These are phyloP conservation scores for Exobasidium cylindrosporum DNA, from an alignment of 1,284 basidiomycete genomes.

Conservation along the genomic window DNA sequence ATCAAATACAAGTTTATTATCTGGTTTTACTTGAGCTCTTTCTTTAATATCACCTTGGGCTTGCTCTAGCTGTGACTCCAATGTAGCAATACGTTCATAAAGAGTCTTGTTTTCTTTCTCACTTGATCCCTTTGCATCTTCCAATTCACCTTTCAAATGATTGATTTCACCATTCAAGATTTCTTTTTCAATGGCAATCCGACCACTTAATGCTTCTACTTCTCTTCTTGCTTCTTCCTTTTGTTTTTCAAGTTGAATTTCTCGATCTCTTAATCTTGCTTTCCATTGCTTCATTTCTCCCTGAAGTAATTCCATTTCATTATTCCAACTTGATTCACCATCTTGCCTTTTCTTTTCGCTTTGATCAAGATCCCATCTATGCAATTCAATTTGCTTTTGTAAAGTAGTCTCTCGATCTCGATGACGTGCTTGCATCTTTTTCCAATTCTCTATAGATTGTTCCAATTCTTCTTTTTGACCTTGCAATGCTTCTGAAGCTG, in stretches of 20 bases:
- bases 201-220: neutral
- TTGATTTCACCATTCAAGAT: conserved; percentile 1
- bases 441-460: neutral
- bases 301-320: neutral
- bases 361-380: neutral
- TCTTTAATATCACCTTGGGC: conserved; percentile 9
- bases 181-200: neutral
- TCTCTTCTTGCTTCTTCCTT: conserved; percentile 3
- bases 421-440: neutral
- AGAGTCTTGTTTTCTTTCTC: neutral
- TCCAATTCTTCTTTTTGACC: neutral
- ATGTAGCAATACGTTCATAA: neutral
- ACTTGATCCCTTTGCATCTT: neutral
- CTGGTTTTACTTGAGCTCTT: conserved; percentile 14
- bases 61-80: neutral
- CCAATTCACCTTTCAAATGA: neutral
- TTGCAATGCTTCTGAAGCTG: neutral
- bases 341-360: neutral
- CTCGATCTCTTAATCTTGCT: neutral
- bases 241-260: conserved; percentile 15
- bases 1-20: conserved; percentile 29
- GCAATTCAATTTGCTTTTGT: neutral
- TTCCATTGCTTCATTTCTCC: neutral
- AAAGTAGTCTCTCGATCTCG: neutral
- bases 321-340: neutral